These are phyloP conservation scores for Coemansia sp. DNA, from an alignment of 192 early-diverging fungal species.

Conservation along the genomic window DNA sequence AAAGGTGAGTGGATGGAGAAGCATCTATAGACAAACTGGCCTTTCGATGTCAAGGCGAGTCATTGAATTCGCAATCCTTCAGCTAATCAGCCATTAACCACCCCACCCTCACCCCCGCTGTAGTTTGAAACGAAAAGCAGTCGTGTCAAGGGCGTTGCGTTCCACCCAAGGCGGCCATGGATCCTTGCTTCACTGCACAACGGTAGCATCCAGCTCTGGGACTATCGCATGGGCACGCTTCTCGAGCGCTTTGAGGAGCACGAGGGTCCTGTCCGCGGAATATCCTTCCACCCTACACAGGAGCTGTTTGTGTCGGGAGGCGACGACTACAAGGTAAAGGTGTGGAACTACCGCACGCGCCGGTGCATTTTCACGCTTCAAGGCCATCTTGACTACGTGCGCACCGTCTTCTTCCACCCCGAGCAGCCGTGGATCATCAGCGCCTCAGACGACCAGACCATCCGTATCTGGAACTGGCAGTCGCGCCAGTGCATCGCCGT, in stretches of 20 bases:
- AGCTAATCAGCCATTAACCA: not conserved
- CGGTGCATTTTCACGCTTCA: slow-evolving; percentile 95
- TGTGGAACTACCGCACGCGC: slow-evolving; percentile 98
- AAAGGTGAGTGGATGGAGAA: slow-evolving; percentile 56
- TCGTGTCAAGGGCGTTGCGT: slow-evolving; percentile 93
- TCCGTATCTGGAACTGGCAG: slow-evolving; percentile 99
- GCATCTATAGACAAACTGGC: not conserved
- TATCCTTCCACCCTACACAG: slow-evolving; percentile 94
- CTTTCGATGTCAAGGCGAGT: not conserved
- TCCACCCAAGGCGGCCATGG: slow-evolving; percentile 98
- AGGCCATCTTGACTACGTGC: slow-evolving; percentile 98
- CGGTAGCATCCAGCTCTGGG: slow-evolving; percentile 98
- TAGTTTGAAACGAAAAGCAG: slow-evolving; percentile 99
- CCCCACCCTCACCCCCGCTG: not conserved
- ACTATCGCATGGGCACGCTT: slow-evolving; percentile 98
- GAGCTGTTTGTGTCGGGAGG: slow-evolving; percentile 97
- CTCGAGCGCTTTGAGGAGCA: slow-evolving; percentile 99
- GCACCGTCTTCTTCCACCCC: slow-evolving; percentile 95
- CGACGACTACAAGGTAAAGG: slow-evolving; percentile 99
- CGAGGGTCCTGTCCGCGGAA: slow-evolving; percentile 95
- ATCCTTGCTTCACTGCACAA: slow-evolving; percentile 96
- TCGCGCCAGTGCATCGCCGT: slow-evolving; percentile 96
- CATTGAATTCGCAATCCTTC: not conserved
- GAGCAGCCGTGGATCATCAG: slow-evolving; percentile 98
- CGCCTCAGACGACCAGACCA: slow-evolving; percentile 97